These are phyloP conservation scores for Ceriops tagal DNA, from an alignment of 345 rosid species.

Conservation along the genomic window DNA sequence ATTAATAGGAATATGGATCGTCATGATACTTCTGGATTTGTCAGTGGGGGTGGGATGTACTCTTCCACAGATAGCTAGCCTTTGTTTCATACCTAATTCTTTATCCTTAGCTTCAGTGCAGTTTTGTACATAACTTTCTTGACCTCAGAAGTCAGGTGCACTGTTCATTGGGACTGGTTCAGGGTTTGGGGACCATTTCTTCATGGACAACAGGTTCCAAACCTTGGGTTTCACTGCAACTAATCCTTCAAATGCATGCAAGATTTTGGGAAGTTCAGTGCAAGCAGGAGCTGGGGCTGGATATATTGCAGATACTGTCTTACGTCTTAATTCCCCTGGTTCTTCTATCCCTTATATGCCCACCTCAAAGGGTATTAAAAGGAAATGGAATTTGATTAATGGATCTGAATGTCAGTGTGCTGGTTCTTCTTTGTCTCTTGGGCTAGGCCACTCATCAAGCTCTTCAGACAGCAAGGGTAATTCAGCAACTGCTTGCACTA, in stretches of 20 bases:
- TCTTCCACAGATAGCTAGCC: slow-evolving; percentile 24
- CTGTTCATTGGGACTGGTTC: slow-evolving; percentile 36
- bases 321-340: slow-evolving; percentile 73
- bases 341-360: slow-evolving; percentile 38
- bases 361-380: slow-evolving; percentile 55
- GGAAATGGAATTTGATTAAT: slow-evolving; percentile 63
- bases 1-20: slow-evolving; percentile 43
- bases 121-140: slow-evolving; percentile 52
- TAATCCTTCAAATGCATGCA: slow-evolving; percentile 50
- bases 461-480: slow-evolving; percentile 94
- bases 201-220: slow-evolving; percentile 59
- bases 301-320: slow-evolving; percentile 48
- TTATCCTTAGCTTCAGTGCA: slow-evolving; percentile 31
- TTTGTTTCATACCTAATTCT: slow-evolving; percentile 2
- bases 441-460: slow-evolving; percentile 65
- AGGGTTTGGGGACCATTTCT: slow-evolving; percentile 40
- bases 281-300: slow-evolving; percentile 34
- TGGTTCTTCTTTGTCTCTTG: slow-evolving; percentile 68
- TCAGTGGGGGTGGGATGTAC: slow-evolving; percentile 77
- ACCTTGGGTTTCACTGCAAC: slow-evolving; percentile 45
- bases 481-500: slow-evolving; percentile 67
- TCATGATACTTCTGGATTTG: slow-evolving; percentile 91
- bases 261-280: slow-evolving; percentile 45
- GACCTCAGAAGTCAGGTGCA: slow-evolving; percentile 57
- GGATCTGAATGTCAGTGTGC: slow-evolving; percentile 37